These are phyloP conservation scores for Gossypium schwendimanii DNA, from an alignment of 441 rosid genomes.

Conservation along the genomic window DNA sequence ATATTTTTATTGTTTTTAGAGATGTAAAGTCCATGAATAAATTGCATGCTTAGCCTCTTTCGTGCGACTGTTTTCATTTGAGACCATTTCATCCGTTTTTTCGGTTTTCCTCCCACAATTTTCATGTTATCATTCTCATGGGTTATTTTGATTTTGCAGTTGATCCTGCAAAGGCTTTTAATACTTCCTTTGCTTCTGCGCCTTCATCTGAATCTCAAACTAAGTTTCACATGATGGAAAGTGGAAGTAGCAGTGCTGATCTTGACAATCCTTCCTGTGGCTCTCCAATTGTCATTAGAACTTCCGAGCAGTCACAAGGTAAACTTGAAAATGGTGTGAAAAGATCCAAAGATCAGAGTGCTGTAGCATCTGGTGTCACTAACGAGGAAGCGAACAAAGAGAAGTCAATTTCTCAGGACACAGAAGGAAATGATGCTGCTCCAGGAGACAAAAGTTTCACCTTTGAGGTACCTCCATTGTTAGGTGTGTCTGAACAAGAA, in stretches of 20 bases:
- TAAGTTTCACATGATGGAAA: constrained; percentile 26
- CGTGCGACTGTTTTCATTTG: background rate
- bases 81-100: background rate
- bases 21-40: background rate
- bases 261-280: constrained; percentile 35
- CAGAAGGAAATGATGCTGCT: constrained; percentile 32
- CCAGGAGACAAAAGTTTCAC: constrained; percentile 52
- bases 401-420: constrained; percentile 27
- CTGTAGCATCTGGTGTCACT: constrained; percentile 23
- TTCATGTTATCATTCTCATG: constrained; percentile 2
- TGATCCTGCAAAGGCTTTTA: constrained; percentile 13
- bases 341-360: constrained; percentile 27
- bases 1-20: background rate
- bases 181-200: constrained; percentile 22
- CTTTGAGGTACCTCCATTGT: constrained; percentile 42
- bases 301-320: constrained; percentile 34
- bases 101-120: background rate
- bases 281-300: constrained; percentile 36
- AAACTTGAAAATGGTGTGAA: constrained; percentile 29
- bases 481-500: constrained; percentile 27
- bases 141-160: constrained; percentile 25
- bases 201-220: constrained; percentile 27
- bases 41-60: constrained; percentile 6
- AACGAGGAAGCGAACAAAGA: constrained; percentile 25
- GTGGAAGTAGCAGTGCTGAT: constrained; percentile 28